A percentile compares a stretch with the other conserved stretches of the same genome.
Conservation (phyloP, 1,139 yeast genomes). For the Scheffersomyces quercinus region DNA sequence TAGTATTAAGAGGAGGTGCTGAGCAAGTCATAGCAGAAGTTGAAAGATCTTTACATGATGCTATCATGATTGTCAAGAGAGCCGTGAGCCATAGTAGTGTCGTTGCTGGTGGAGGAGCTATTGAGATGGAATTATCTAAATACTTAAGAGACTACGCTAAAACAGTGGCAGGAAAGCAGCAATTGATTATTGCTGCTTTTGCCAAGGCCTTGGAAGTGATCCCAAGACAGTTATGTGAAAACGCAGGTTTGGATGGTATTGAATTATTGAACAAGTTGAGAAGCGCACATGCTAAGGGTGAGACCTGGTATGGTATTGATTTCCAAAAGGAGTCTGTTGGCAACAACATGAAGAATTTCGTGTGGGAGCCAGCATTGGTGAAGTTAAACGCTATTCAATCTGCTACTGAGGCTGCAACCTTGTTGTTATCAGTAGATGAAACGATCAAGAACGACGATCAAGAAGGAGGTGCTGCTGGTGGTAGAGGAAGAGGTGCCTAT, state of each 20-base stretch:
- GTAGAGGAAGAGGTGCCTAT: constrained; percentile 67
- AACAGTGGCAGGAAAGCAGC: constrained; percentile 94
- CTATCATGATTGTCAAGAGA: constrained; percentile 96
- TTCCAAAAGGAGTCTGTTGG: constrained; percentile 82
- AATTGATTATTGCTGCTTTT: constrained; percentile 83
- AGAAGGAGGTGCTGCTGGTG: constrained; percentile 59
- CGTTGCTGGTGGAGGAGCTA: constrained; percentile 99
- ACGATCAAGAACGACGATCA: constrained; percentile 82
- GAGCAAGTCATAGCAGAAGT: constrained; percentile 99
- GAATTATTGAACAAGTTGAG: constrained; percentile 87
- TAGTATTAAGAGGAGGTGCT: constrained; percentile 94
- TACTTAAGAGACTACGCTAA: constrained; percentile 84
- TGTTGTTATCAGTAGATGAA: constrained; percentile 91
- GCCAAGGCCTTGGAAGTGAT: constrained; percentile 94
- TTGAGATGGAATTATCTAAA: constrained; percentile 94
- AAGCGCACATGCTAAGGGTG: constrained; percentile 93
- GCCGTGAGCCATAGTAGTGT: constrained; percentile 83
- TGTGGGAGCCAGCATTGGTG: constrained; percentile 98
- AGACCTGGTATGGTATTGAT: constrained; percentile 88
- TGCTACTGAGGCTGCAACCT: constrained; percentile 97
- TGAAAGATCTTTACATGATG: constrained; percentile 95
- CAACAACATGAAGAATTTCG: constrained; percentile 80
- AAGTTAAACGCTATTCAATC: constrained; percentile 91
- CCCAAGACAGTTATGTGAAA: constrained; percentile 96
- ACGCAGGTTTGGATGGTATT: constrained; percentile 96